Conservation (phyloP, 2,329 filamentous ascomycete species). For the Moelleriella libera region DNA sequence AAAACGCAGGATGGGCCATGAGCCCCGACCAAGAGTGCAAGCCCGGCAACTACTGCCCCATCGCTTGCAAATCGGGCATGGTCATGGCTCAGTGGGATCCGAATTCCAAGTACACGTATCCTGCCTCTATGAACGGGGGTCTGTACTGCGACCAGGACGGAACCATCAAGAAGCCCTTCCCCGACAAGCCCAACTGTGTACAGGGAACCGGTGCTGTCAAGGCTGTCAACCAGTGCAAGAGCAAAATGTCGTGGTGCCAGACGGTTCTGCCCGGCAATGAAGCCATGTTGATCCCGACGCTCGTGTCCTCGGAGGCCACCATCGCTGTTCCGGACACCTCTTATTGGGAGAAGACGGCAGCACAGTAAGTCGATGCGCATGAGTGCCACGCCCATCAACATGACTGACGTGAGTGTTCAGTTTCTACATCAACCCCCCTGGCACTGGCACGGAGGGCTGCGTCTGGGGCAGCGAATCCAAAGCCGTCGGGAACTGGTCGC, state of each 20-base stretch:
- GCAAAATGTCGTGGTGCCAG: slow-evolving; percentile 59
- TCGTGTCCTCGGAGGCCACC: slow-evolving; percentile 38
- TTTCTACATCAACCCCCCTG: slow-evolving; percentile 68
- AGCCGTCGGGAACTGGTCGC: slow-evolving; percentile 61
- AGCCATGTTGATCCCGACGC: slow-evolving; percentile 70
- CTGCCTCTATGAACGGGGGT: slow-evolving; percentile 63
- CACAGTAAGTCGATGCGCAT: slow-evolving; percentile 44
- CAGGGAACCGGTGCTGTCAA: slow-evolving; percentile 50
- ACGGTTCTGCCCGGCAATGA: slow-evolving; percentile 69
- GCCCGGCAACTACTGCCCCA: slow-evolving; percentile 57
- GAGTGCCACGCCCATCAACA: not conserved
- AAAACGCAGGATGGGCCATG: slow-evolving; percentile 69
- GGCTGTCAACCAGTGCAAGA: slow-evolving; percentile 51
- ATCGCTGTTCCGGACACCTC: slow-evolving; percentile 55
- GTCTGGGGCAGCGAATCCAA: slow-evolving; percentile 53
- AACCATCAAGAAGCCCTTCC: slow-evolving; percentile 54
- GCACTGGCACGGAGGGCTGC: slow-evolving; percentile 49
- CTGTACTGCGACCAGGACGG: slow-evolving; percentile 57
- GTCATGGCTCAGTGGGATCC: slow-evolving; percentile 72
- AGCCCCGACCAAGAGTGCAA: slow-evolving; percentile 58
- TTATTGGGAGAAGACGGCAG: slow-evolving; percentile 61
- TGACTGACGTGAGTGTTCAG: slow-evolving; percentile 24
- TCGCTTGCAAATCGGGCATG: slow-evolving; percentile 62
- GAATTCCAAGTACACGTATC: slow-evolving; percentile 52
- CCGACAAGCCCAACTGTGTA: slow-evolving; percentile 53